Evolutionary conservation across 805 yeast species (phyloP).

Genomic region (Clavispora fructus): DNA sequence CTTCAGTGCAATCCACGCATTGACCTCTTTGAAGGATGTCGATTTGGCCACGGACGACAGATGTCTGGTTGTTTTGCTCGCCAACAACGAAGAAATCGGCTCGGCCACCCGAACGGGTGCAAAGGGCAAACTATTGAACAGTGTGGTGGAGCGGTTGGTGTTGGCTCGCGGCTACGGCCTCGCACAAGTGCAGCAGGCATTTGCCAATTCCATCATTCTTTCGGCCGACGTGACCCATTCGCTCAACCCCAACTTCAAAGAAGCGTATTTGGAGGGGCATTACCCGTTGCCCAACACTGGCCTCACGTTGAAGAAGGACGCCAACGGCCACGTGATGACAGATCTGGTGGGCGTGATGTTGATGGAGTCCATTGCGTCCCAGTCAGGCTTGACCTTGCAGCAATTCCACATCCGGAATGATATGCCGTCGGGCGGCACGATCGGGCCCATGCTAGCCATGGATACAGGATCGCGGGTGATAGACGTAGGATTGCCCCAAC

Average conservation of each 20-base stretch:
- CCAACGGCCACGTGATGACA: constrained; percentile 34
- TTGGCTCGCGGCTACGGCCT: constrained; percentile 1
- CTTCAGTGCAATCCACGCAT: constrained; percentile 30
- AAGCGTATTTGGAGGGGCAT: constrained; percentile 27
- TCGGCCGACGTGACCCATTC: constrained; percentile 43
- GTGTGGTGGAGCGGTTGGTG: constrained; percentile 14
- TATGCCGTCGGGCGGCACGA: constrained; percentile 38
- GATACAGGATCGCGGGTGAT: constrained; percentile 33
- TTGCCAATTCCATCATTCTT: constrained; percentile 29
- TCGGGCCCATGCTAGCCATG: constrained; percentile 36
- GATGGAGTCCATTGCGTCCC: constrained; percentile 20
- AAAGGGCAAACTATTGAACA: constrained; percentile 26
- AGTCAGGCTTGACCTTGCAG: constrained; percentile 25
- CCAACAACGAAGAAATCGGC: constrained; percentile 41
- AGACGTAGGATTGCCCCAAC: constrained; percentile 39
- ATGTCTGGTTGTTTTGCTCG: constrained; percentile 27
- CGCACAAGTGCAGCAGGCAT: constrained; percentile 9
- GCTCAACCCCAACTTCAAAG: constrained; percentile 35
- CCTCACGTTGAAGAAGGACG: constrained; percentile 31
- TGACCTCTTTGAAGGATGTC: constrained; percentile 10
- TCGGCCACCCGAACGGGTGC: constrained; percentile 37
- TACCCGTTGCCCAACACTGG: constrained; percentile 37
- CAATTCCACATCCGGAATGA: constrained; percentile 38
- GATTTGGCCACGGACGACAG: constrained; percentile 21
- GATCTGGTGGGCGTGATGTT: constrained; percentile 28